Conservation (phyloP, 768 basidiomycete species). For the Lentinus brumalis region DNA sequence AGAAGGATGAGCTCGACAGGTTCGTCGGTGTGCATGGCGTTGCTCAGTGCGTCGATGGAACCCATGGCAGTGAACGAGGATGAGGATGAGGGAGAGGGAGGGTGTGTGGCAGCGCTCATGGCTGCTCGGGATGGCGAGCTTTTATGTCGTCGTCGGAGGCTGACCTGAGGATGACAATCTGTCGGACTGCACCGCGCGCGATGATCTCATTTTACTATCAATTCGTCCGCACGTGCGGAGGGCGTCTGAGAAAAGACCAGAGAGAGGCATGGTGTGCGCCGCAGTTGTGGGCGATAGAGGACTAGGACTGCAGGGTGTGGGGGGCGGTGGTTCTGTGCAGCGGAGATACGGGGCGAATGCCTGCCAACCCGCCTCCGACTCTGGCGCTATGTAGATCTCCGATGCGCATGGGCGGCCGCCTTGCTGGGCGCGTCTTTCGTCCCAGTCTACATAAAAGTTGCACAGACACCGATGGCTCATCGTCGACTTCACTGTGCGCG, state of each 20-base stretch:
- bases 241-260: constrained; percentile 4
- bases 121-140: not conserved
- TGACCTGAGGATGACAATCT: not conserved
- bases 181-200: constrained; percentile 6
- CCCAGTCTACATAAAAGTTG: too few species aligned
- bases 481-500: too few species aligned
- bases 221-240: constrained; percentile 12
- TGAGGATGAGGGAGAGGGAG: not conserved
- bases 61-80: constrained; percentile 5
- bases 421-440: too few species aligned
- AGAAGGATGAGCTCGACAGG: constrained; percentile 73
- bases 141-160: constrained; percentile 1
- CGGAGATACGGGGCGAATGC: constrained; percentile 15
- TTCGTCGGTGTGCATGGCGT: constrained; percentile 6
- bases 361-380: not conserved
- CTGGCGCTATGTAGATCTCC: too few species aligned
- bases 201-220: constrained; percentile 10
- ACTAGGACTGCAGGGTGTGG: not conserved
- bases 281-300: constrained; percentile 5
- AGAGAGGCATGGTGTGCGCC: not conserved
- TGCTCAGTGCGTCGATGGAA: constrained; percentile 12
- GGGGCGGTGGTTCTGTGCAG: not conserved
- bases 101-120: not conserved
- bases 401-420: too few species aligned
- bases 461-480: too few species aligned